phyloP scores from a whole-genome alignment of 1,284 basidiomycete genomes.

The Malassezia yamatoensis region DNA sequence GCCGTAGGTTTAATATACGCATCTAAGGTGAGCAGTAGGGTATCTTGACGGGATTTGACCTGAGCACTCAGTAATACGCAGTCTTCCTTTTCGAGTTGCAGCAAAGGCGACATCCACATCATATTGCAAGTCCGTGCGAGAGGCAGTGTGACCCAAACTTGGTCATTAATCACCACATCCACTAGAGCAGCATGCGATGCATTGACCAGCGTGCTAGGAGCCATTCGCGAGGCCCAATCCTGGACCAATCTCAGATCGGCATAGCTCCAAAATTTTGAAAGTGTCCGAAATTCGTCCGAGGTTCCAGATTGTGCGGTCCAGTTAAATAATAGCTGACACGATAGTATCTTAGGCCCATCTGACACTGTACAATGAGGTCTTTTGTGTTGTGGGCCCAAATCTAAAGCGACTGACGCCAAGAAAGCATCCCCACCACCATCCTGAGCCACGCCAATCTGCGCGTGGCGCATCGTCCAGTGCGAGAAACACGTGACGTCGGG shows the following conservation, averaged over 20 bases:
- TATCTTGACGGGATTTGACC: neutral
- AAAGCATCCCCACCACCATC: neutral
- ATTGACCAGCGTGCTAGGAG: neutral
- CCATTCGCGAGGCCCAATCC: neutral
- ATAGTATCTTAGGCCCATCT: neutral
- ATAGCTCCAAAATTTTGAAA: neutral
- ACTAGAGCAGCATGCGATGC: neutral
- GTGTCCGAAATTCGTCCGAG: no score
- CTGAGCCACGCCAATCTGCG: neutral
- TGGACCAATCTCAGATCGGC: neutral
- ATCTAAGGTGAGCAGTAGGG: neutral
- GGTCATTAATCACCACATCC: neutral
- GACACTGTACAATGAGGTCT: neutral
- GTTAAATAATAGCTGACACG: neutral
- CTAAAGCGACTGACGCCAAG: neutral
- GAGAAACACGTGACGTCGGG: constrained; percentile 1
- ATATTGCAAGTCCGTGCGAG: neutral
- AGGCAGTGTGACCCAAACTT: neutral
- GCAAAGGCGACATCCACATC: neutral
- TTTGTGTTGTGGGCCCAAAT: neutral
- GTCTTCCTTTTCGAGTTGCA: neutral
- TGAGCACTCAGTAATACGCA: neutral
- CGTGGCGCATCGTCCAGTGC: constrained; percentile 1
- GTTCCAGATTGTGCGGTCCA: no score
- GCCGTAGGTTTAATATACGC: neutral